These are phyloP conservation scores for Venturiaceae sp. DNA, from an alignment of 2,329 filamentous ascomycete species.

Conservation along the genomic window DNA sequence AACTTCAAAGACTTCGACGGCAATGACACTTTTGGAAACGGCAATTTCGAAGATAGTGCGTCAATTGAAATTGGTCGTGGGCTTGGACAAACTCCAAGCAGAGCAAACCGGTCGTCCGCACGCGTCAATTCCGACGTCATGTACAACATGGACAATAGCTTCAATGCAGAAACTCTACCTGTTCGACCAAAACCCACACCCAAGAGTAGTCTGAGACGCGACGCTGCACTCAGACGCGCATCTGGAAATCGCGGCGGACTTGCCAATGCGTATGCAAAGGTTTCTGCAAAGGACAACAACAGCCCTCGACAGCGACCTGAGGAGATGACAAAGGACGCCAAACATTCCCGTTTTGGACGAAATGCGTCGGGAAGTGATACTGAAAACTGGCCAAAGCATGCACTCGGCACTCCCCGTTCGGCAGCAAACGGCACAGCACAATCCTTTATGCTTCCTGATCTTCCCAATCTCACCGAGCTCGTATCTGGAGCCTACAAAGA, in stretches of 20 bases:
- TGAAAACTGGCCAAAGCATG: conserved; percentile 10
- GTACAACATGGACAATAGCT: conserved; percentile 29
- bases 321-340: conserved; percentile 12
- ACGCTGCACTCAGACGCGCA: conserved; percentile 35
- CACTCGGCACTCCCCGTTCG: conserved; percentile 20
- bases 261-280: conserved; percentile 28
- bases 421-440: conserved; percentile 43
- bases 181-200: conserved; percentile 19
- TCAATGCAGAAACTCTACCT: conserved; percentile 30
- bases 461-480: conserved; percentile 52
- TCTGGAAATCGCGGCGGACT: conserved; percentile 25
- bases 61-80: conserved; percentile 51
- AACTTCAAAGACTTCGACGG: conserved; percentile 30
- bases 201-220: conserved; percentile 24
- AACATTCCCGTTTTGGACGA: background rate
- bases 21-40: conserved; percentile 21
- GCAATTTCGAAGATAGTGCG: conserved; percentile 30
- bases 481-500: conserved; percentile 49
- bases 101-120: conserved; percentile 22
- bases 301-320: conserved; percentile 38
- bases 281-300: conserved; percentile 38
- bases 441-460: conserved; percentile 52
- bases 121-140: conserved; percentile 40
- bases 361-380: conserved; percentile 1
- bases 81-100: conserved; percentile 26